Conservation (phyloP, 176 grass and related monocot genomes). For the Bothriochloa decipiens region DNA sequence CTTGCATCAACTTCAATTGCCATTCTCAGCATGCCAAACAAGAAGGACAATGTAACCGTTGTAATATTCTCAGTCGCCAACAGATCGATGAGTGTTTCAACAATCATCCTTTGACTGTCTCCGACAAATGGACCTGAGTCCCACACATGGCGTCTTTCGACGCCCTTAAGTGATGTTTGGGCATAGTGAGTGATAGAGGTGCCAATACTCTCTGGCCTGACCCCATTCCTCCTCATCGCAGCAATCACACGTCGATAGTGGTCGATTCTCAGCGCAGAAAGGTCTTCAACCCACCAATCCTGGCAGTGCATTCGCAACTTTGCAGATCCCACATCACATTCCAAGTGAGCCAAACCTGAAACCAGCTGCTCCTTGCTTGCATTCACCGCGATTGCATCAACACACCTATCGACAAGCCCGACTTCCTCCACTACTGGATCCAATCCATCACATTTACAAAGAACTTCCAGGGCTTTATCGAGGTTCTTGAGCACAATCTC, state of each 20-base stretch:
- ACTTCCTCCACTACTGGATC: conserved; percentile 64
- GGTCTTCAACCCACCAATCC: conserved; percentile 93
- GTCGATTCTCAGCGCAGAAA: conserved; percentile 71
- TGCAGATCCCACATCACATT: conserved; percentile 52
- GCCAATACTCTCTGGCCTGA: conserved; percentile 72
- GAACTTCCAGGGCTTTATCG: conserved; percentile 60
- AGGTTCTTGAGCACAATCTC: conserved; percentile 69
- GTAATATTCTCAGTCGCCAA: conserved; percentile 81
- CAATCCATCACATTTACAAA: conserved; percentile 66
- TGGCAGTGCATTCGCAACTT: conserved; percentile 49
- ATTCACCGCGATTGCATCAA: conserved; percentile 73
- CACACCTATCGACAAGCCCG: conserved; percentile 62
- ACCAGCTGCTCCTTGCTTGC: conserved; percentile 67
- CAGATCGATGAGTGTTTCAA: conserved; percentile 74
- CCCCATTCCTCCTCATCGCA: conserved; percentile 73
- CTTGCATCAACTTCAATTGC: conserved; percentile 72
- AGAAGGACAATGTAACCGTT: conserved; percentile 67
- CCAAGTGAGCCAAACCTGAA: conserved; percentile 53
- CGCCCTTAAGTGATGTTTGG: conserved; percentile 69
- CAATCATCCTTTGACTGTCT: conserved; percentile 61
- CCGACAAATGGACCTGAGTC: conserved; percentile 66
- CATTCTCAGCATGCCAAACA: conserved; percentile 97
- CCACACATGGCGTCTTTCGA: conserved; percentile 71
- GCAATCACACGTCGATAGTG: conserved; percentile 69
- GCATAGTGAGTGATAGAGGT: conserved; percentile 76